These are phyloP conservation scores for Cucumis melo DNA, from an alignment of 306 rosid genomes.

Conservation along the genomic window DNA sequence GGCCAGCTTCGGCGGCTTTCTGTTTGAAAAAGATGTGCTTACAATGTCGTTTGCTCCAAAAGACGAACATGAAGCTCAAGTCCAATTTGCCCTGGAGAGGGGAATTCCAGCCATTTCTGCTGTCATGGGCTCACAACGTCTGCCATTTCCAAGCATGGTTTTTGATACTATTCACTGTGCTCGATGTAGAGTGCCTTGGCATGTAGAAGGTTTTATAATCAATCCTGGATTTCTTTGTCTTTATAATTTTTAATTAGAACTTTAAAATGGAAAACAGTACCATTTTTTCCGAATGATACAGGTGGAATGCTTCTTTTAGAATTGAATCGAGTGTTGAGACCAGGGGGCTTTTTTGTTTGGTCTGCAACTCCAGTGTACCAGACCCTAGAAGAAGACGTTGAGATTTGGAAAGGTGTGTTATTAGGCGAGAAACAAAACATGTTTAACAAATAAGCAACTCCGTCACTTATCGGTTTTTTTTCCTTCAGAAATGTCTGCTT, in stretches of 20 bases:
- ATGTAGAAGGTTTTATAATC: conserved; percentile 40
- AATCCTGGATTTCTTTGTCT: not conserved
- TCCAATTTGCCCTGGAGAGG: conserved; percentile 87
- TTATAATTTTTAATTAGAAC: not conserved
- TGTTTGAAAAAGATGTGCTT: conserved; percentile 70
- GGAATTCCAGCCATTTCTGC: conserved; percentile 92
- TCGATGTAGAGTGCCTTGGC: conserved; percentile 95
- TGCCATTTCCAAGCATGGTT: conserved; percentile 67
- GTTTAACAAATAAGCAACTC: not conserved
- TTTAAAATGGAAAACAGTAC: not conserved
- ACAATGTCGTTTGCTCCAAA: conserved; percentile 93
- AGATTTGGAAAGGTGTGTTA: conserved; percentile 61
- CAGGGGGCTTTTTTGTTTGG: conserved; percentile 80
- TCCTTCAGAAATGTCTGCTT: conserved; percentile 49
- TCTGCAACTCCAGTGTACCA: conserved; percentile 91
- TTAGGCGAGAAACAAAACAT: not conserved
- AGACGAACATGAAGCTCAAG: conserved; percentile 95
- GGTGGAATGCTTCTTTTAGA: conserved; percentile 82
- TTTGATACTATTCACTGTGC: conserved; percentile 75
- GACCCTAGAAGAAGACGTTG: conserved; percentile 62
- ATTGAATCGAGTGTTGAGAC: conserved; percentile 64
- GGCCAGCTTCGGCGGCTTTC: conserved; percentile 84
- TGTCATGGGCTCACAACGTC: conserved; percentile 89
- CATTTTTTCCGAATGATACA: not conserved
- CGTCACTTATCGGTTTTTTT: not conserved